Conservation (phyloP, 495 filamentous ascomycete species). For the Cercophora newfieldiana region DNA sequence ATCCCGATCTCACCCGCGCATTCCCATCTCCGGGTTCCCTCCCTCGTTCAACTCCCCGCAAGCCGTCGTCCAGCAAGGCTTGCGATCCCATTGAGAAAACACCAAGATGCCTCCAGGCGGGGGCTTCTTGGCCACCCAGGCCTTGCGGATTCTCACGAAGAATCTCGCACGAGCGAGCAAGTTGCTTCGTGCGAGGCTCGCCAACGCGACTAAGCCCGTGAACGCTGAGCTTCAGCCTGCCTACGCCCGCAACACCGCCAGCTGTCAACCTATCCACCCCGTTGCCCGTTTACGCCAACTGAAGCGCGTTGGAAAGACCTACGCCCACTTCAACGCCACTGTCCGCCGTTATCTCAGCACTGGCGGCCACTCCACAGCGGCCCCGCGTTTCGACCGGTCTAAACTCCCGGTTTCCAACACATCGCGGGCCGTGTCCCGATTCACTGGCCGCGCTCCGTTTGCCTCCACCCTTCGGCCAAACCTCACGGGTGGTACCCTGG, state of each 20-base stretch:
- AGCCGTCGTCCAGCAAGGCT: conserved; percentile 15
- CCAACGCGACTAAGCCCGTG: conserved; percentile 52
- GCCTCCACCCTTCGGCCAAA: conserved; percentile 89
- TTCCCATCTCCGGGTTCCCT: conserved; percentile 13
- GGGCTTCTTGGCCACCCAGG: conserved; percentile 70
- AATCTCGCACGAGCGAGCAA: conserved; percentile 58
- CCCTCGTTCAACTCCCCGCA: background rate
- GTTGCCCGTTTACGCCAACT: conserved; percentile 69
- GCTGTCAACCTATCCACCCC: conserved; percentile 70
- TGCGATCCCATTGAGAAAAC: background rate
- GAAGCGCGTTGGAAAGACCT: conserved; percentile 64
- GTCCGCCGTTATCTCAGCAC: conserved; percentile 64
- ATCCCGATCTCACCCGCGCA: conserved; percentile 26
- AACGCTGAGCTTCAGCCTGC: conserved; percentile 52
- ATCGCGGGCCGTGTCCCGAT: conserved; percentile 62
- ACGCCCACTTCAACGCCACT: conserved; percentile 59
- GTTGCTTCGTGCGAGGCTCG: conserved; percentile 59
- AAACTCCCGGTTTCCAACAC: conserved; percentile 66
- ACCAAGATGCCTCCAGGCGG: conserved; percentile 64
- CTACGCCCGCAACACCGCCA: conserved; percentile 45
- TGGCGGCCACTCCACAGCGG: conserved; percentile 28
- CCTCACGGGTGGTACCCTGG: conserved; percentile 82
- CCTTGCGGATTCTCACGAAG: conserved; percentile 67
- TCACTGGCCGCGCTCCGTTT: conserved; percentile 79
- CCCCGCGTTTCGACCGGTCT: conserved; percentile 58